Conservation (phyloP, 2,329 filamentous ascomycete genomes). For the Aspergillus fumigatus region DNA sequence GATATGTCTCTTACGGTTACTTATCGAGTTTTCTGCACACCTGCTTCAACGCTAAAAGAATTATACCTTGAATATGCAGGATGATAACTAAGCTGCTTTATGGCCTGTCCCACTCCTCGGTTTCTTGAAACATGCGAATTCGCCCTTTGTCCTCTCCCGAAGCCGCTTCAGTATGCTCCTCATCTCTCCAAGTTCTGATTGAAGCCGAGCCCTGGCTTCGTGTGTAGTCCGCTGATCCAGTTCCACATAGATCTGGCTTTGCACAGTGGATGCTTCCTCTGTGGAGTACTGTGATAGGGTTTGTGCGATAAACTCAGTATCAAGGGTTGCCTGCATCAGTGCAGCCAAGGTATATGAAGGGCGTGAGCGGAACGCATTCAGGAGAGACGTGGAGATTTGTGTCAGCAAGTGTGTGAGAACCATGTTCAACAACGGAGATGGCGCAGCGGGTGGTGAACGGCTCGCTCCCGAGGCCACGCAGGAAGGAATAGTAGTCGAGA, state of each 20-base stretch:
- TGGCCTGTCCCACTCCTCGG: slow-evolving; percentile 40
- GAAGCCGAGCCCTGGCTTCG: slow-evolving; percentile 71
- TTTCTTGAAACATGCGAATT: slow-evolving; percentile 82
- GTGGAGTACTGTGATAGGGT: slow-evolving; percentile 87
- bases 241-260: slow-evolving; percentile 88
- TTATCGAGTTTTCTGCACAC: not conserved
- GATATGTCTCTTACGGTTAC: not conserved
- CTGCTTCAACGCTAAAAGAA: not conserved
- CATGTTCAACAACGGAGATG: slow-evolving; percentile 64
- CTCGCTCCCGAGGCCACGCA: slow-evolving; percentile 71
- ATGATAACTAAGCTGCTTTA: slow-evolving; percentile 16
- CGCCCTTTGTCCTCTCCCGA: slow-evolving; percentile 73
- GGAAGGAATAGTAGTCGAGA: slow-evolving; percentile 67
- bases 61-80: slow-evolving; percentile 1
- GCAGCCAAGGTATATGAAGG: slow-evolving; percentile 68
- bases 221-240: slow-evolving; percentile 86
- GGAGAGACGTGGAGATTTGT: slow-evolving; percentile 71
- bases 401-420: slow-evolving; percentile 86
- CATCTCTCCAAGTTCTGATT: slow-evolving; percentile 87
- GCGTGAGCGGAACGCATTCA: slow-evolving; percentile 69
- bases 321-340: slow-evolving; percentile 94
- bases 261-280: slow-evolving; percentile 71
- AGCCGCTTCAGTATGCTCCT: slow-evolving; percentile 78
- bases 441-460: slow-evolving; percentile 64
- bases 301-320: slow-evolving; percentile 95